Base-by-base conservation (phyloP, 1,284 basidiomycete species). In the Trametes pubescens region DNA sequence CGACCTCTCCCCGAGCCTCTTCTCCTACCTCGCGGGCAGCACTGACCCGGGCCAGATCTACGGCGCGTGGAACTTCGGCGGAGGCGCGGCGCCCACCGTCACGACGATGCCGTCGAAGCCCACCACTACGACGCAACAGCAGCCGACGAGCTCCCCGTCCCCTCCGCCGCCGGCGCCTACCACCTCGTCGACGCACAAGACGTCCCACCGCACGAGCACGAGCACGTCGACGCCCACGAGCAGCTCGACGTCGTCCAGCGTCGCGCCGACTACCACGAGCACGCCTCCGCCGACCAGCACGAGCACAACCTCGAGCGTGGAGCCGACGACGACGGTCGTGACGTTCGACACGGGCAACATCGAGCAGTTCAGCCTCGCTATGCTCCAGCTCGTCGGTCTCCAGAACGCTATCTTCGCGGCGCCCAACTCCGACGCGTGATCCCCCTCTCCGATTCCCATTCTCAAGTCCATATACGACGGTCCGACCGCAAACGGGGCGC, bases 1-100 rank as follows among this genome's bases (percentile, higher is more conserved):
- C 64, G 95, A 98, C 80, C 81, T 96, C 68, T 92, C 92, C 21
- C 76, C 77, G 13, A 83, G 88, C 56, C 86, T 98, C 52, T 97
- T 98, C 80, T 60, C 73, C 6, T 84, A 76, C 78, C 90, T 92
- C 61, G 70, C 73, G 13, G 82, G 82, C 0, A 24, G 72, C 32
- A 71, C 78, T 61, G 66, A 70, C 51, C 70, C 57, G 0, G 71
- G 71, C 18, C 46, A 65, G 32, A 61, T 70, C 14, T 67, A 65
- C 35, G 71, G 70, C 38, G 47, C 53, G 24, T 73, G 71, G 71
- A 59, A 61, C 38, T 71, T 65, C 51, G 71, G 62, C 32, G 51
- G 57, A 26, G 69, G 61, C 24, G 64, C 62, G 18, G 37, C 63
- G 22, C 65, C 68, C 4, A 55, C 63, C 47, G 34, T 26, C 9